phyloP scores from a whole-genome alignment of 1,139 yeast genomes.

The Saccharomyces uvarum region DNA sequence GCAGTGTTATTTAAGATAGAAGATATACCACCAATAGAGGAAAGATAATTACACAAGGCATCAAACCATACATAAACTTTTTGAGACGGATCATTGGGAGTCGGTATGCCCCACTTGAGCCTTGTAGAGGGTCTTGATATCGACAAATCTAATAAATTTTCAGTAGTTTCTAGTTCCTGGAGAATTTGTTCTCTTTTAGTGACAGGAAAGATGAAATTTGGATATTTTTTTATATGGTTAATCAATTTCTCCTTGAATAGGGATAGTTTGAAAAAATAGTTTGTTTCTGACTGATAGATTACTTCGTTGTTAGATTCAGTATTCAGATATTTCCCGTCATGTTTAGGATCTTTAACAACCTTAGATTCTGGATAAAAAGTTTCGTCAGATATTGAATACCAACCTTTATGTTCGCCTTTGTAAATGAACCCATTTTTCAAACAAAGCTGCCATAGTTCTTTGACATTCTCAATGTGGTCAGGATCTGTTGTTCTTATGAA shows the following conservation, averaged over 20 bases:
- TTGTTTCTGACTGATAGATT: conserved; percentile 65
- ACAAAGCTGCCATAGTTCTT: conserved; percentile 60
- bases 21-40: conserved; percentile 61
- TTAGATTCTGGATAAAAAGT: conserved; percentile 85
- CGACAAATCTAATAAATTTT: conserved; percentile 54
- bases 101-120: conserved; percentile 83
- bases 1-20: conserved; percentile 21
- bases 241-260: conserved; percentile 51
- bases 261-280: conserved; percentile 76
- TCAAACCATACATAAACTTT: conserved; percentile 95
- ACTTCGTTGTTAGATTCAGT: conserved; percentile 76
- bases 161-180: conserved; percentile 44
- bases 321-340: conserved; percentile 37
- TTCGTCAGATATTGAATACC: conserved; percentile 94
- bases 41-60: conserved; percentile 78
- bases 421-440: conserved; percentile 59
- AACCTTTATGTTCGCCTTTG: conserved; percentile 78
- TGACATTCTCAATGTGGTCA: conserved; percentile 65
- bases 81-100: conserved; percentile 73
- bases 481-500: conserved; percentile 86
- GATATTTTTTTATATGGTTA: conserved; percentile 31
- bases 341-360: conserved; percentile 39
- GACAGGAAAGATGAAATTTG: conserved; percentile 58
- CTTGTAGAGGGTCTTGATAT: conserved; percentile 76
- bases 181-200: conserved; percentile 50